Conservation (phyloP, 306 rosid species). For the Arachis hypogaea region DNA sequence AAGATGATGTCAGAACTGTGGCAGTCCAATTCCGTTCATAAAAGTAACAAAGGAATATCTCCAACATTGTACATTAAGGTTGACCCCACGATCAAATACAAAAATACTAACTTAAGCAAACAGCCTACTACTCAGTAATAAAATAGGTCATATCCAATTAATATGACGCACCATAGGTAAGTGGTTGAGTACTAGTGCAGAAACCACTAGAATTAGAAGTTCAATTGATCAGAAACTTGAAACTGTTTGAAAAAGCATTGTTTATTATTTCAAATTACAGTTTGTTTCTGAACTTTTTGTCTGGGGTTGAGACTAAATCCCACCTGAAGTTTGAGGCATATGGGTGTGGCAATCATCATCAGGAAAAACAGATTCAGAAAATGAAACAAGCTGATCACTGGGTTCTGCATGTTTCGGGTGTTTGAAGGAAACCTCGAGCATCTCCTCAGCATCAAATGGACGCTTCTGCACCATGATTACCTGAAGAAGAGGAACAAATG, state of each 20-base stretch:
- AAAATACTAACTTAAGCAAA: not conserved
- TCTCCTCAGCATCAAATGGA: slow-evolving; percentile 69
- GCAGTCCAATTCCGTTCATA: slow-evolving; percentile 1
- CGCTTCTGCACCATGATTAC: slow-evolving; percentile 86
- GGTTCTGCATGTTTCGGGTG: slow-evolving; percentile 67
- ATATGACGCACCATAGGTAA: not conserved
- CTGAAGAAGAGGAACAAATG: slow-evolving; percentile 46
- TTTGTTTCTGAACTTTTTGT: not conserved
- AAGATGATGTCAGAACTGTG: too few relatives aligned
- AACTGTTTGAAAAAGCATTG: slow-evolving; percentile 17
- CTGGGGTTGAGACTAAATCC: slow-evolving; percentile 31
- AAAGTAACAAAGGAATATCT: not conserved
- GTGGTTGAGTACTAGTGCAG: not conserved
- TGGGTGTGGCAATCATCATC: slow-evolving; percentile 41
- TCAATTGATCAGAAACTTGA: slow-evolving; percentile 22
- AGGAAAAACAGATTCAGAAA: slow-evolving; percentile 74
- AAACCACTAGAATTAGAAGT: slow-evolving; percentile 27
- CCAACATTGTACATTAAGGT: not conserved
- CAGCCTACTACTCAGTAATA: not conserved
- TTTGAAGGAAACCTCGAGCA: slow-evolving; percentile 66
- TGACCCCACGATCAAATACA: too few relatives aligned
- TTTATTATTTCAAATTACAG: not conserved
- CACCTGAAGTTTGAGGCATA: slow-evolving; percentile 63
- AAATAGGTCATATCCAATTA: not conserved
- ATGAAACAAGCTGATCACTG: slow-evolving; percentile 55